Percentiles rank a stretch among this genome's conserved stretches.
Evolutionary conservation across 2,329 filamentous ascomycete genomes (phyloP).

Genomic region (Phialocephala subalpina): DNA sequence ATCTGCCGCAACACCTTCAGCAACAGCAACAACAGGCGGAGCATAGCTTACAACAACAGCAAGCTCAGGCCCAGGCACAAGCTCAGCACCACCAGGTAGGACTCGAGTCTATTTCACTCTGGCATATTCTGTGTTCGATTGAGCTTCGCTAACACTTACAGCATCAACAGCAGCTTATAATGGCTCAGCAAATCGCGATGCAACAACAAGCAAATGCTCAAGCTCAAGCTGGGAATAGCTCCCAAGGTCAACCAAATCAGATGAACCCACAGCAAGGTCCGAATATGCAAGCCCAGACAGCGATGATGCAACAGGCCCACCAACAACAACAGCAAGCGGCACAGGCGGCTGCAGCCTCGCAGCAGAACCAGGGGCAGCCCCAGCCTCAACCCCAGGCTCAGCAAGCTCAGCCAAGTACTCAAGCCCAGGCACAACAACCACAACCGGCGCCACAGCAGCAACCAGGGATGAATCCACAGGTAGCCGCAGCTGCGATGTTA

Average conservation of each 20-base stretch:
- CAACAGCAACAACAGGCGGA: constrained; percentile 49
- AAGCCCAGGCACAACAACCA: constrained; percentile 51
- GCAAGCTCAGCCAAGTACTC: constrained; percentile 49
- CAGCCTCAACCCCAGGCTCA: constrained; percentile 55
- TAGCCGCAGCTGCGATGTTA: constrained; percentile 43
- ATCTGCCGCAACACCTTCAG: constrained; percentile 54
- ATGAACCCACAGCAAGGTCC: constrained; percentile 55
- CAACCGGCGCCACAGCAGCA: constrained; percentile 48
- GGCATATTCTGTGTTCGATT: neutral
- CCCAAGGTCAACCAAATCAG: constrained; percentile 56
- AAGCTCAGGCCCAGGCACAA: constrained; percentile 50
- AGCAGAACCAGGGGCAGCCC: constrained; percentile 51
- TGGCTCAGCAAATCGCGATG: constrained; percentile 57
- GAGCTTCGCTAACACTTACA: constrained; percentile 28
- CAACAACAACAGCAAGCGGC: constrained; percentile 55
- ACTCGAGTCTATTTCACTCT: neutral
- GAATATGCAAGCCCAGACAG: constrained; percentile 46
- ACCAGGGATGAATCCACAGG: constrained; percentile 48
- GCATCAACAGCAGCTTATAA: constrained; percentile 46
- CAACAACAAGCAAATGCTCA: constrained; percentile 54
- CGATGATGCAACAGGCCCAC: constrained; percentile 40
- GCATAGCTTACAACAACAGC: constrained; percentile 49
- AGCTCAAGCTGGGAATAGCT: constrained; percentile 49
- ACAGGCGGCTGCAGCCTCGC: constrained; percentile 45
- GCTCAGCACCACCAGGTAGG: constrained; percentile 40